Base-by-base conservation (phyloP, 1,139 yeast species). In the Debaryomyces subglobosus region DNA sequence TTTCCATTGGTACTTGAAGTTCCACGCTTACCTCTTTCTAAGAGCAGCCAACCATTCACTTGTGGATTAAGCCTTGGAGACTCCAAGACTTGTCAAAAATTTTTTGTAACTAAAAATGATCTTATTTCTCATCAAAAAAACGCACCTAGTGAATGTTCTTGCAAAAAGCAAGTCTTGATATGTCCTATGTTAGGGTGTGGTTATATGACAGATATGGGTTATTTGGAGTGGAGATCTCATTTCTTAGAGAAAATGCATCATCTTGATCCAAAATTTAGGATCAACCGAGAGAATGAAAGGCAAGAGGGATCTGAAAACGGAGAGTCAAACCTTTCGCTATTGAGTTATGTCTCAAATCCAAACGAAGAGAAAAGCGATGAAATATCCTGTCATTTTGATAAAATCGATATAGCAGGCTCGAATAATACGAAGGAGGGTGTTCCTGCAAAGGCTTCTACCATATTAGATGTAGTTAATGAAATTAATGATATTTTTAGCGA, bases 121-220 rank as follows among this genome's bases (percentile, higher is more conserved):
- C 54, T 68, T 4, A 33, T 44, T n/a, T 39, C 46, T 7, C 77
- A 71, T 52, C 60, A 54, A 40, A 54, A 48, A 3, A 49, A 50
- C 15, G 48, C 47, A 23, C 62, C 65, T 2, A 45, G 41, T 6
- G 23, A 51, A 5, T 70, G 78, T 47, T 66, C 73, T 1, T 13
- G 52, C 8, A 65, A 62, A 47, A 60, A 55, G 13, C 77, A 69
- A 49, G 71, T 72, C 1, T 60, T 69, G 44, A 54, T 68, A 8
- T 74, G 79, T 52, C 78, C 79, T 1, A 50, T 74, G 20, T 55
- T 74, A 33, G 79, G 79, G 4, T 74, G 79, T 56, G 75, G 70
- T 3, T 73, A 56, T 51, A 65, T 69, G 63, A 71, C 78, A 0
- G 76, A 70, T 39, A 68, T 62, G 8, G 72, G 76, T 2, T 74